phyloP scores from a whole-genome alignment of 805 yeast species.

The Saturnispora sanitii region DNA sequence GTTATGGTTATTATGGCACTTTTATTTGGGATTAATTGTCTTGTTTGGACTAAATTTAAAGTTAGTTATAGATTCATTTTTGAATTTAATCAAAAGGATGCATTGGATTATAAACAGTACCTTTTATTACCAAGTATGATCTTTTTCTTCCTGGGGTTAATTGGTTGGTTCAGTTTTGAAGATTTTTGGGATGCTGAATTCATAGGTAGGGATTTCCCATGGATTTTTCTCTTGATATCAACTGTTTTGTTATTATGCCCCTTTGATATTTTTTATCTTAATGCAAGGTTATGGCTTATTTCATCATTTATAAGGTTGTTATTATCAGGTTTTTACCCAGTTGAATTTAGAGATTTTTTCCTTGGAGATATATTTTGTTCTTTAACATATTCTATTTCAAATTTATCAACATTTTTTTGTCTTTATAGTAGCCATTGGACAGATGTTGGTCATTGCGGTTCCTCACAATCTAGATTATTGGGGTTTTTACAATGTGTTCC shows the following conservation, averaged over 20 bases:
- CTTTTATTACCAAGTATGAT: conserved; percentile 53
- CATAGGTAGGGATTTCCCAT: conserved; percentile 71
- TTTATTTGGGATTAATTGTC: conserved; percentile 59
- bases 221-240: conserved; percentile 54
- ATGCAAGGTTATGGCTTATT: conserved; percentile 72
- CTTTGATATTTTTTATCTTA: conserved; percentile 40
- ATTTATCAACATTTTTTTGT: conserved; percentile 78
- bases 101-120: conserved; percentile 56
- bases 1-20: conserved; percentile 49
- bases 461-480: conserved; percentile 61
- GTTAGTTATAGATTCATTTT: conserved; percentile 89
- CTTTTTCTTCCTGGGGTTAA: conserved; percentile 45
- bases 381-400: conserved; percentile 79
- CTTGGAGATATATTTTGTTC: conserved; percentile 87
- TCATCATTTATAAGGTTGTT: conserved; percentile 61
- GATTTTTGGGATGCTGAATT: conserved; percentile 52
- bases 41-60: conserved; percentile 61
- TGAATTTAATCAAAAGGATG: conserved; percentile 67
- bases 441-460: conserved; percentile 57
- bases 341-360: conserved; percentile 90
- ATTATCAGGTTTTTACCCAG: conserved; percentile 83
- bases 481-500: conserved; percentile 85
- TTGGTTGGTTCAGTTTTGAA: conserved; percentile 68
- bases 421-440: conserved; percentile 66
- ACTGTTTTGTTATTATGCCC: conserved; percentile 51